Conservation (phyloP, 2,329 filamentous ascomycete genomes). For the Karstenula rhodostoma region DNA sequence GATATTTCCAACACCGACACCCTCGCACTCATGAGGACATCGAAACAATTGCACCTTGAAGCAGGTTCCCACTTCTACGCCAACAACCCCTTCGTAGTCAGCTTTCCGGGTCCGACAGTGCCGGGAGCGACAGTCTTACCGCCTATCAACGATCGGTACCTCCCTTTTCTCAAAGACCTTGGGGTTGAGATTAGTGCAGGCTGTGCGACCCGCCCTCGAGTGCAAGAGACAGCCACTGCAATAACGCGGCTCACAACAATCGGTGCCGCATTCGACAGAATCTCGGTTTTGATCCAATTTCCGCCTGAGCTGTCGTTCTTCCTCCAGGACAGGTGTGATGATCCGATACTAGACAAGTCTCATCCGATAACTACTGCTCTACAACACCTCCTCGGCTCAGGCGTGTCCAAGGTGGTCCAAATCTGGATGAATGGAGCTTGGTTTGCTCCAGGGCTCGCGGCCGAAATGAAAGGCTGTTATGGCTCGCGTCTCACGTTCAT, state of each 20-base stretch:
- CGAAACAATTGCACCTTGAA: slow-evolving; percentile 27
- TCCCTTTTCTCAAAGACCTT: slow-evolving; percentile 27
- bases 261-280: slow-evolving; percentile 23
- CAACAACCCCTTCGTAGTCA: slow-evolving; percentile 20
- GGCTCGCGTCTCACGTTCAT: slow-evolving; percentile 19
- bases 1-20: not conserved
- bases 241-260: slow-evolving; percentile 22
- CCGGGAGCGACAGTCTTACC: slow-evolving; percentile 24
- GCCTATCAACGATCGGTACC: slow-evolving; percentile 28
- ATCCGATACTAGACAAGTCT: slow-evolving; percentile 22
- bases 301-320: slow-evolving; percentile 22
- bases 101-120: slow-evolving; percentile 4
- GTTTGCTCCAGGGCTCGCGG: slow-evolving; percentile 25
- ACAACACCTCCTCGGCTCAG: slow-evolving; percentile 17
- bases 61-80: slow-evolving; percentile 34
- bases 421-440: slow-evolving; percentile 22
- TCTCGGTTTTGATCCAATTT: slow-evolving; percentile 18
- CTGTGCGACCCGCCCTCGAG: slow-evolving; percentile 5
- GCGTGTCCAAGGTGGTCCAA: slow-evolving; percentile 15
- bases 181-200: slow-evolving; percentile 16
- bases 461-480: slow-evolving; percentile 15
- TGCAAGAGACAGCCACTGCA: slow-evolving; percentile 18
- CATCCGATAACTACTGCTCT: slow-evolving; percentile 28
- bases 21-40: slow-evolving; percentile 26
- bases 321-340: slow-evolving; percentile 27